Percentiles rank a stretch among this genome's conserved stretches.
Evolutionary conservation across 2,329 filamentous ascomycete genomes (phyloP).

Genomic region (Aspergillus costaricaensis): DNA sequence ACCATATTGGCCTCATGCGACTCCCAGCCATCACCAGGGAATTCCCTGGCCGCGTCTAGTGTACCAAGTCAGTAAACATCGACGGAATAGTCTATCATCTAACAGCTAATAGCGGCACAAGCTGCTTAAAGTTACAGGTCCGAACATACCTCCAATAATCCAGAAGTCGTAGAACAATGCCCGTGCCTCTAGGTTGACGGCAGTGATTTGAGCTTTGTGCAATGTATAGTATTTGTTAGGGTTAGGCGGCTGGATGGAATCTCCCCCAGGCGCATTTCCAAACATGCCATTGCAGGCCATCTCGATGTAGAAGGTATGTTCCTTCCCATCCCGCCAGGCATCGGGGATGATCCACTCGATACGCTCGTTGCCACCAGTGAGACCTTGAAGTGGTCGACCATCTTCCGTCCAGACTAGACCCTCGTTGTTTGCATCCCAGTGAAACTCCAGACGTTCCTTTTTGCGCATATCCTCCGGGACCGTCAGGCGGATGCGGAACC

Average conservation of each 20-base stretch:
- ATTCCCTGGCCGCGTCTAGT: conserved; percentile 82
- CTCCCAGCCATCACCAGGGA: conserved; percentile 84
- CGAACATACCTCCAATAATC: conserved; percentile 68
- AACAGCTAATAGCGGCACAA: neutral
- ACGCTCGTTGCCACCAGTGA: conserved; percentile 87
- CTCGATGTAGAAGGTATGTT: conserved; percentile 91
- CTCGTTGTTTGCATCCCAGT: conserved; percentile 95
- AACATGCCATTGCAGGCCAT: conserved; percentile 99
- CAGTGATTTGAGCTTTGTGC: conserved; percentile 78
- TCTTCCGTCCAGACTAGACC: conserved; percentile 91
- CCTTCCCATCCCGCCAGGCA: conserved; percentile 77
- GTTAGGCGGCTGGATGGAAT: conserved; percentile 83
- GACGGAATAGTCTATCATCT: no score
- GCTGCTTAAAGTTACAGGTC: neutral
- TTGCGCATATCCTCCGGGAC: conserved; percentile 71
- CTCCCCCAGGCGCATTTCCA: conserved; percentile 81
- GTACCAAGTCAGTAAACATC: neutral
- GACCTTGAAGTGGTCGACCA: conserved; percentile 84
- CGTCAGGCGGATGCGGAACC: conserved; percentile 83
- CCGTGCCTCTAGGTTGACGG: conserved; percentile 81
- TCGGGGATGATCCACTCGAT: conserved; percentile 89
- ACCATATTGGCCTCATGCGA: conserved; percentile 82
- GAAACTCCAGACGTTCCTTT: conserved; percentile 85
- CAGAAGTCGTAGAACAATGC: conserved; percentile 89
- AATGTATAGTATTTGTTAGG: conserved; percentile 82